Conservation (phyloP, 2,329 filamentous ascomycete species). For the Aureobasidium uvarum region DNA sequence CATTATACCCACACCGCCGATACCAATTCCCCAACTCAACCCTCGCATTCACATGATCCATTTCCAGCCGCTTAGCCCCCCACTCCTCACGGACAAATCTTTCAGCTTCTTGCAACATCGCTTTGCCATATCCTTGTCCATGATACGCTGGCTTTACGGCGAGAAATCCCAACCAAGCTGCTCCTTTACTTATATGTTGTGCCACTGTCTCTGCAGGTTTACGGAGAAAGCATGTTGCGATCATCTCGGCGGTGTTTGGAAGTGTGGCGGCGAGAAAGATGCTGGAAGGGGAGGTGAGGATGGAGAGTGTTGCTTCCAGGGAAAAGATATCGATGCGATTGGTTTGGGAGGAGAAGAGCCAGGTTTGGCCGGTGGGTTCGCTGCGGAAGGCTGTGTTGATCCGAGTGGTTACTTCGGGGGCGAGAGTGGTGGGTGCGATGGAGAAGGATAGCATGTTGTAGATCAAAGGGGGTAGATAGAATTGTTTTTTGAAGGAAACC, state of each 20-base stretch:
- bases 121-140: neutral
- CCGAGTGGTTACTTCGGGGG: neutral
- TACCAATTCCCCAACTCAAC: neutral
- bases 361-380: neutral
- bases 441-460: neutral
- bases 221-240: neutral
- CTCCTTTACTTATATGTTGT: neutral
- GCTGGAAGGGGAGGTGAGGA: neutral
- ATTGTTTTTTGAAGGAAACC: too few species aligned
- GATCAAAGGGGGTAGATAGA: too few species aligned
- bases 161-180: neutral
- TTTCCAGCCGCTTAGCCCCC: neutral
- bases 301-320: too few species aligned
- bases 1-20: neutral
- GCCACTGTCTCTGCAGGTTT: neutral
- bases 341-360: neutral
- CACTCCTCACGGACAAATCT: neutral
- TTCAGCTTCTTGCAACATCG: neutral
- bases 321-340: neutral
- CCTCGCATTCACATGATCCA: neutral
- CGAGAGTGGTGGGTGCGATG: neutral
- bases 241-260: fast-evolving
- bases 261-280: neutral
- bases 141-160: neutral
- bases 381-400: neutral